phyloP scores from a whole-genome alignment of 1,284 basidiomycete genomes.

The Xerocomus amazonicus region DNA sequence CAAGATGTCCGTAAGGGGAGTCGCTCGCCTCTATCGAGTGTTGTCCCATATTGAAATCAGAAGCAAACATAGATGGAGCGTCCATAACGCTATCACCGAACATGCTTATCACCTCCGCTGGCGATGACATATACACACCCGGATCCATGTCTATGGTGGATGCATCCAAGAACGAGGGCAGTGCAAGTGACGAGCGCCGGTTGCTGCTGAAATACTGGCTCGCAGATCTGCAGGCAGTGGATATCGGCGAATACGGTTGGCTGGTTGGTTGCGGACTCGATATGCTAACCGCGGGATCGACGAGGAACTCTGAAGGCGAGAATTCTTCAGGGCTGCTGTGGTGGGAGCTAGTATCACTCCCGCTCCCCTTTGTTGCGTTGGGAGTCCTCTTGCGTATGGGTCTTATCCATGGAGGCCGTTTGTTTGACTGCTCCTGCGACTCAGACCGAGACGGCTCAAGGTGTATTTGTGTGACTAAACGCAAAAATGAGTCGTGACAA shows the following conservation, averaged over 20 bases:
- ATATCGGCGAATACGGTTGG: conserved; percentile 20
- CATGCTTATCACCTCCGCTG: conserved; percentile 31
- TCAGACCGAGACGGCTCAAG: conserved; percentile 61
- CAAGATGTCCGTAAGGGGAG: conserved; percentile 27
- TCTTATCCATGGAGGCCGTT: conserved; percentile 80
- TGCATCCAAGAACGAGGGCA: conserved; percentile 24
- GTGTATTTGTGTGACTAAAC: conserved; percentile 80
- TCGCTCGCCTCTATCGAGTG: conserved; percentile 28
- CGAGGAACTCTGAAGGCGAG: conserved; percentile 60
- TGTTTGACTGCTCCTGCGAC: conserved; percentile 45
- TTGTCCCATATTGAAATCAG: conserved; percentile 32
- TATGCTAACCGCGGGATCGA: conserved; percentile 32
- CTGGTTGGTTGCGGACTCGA: conserved; percentile 22
- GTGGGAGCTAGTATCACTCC: conserved; percentile 48
- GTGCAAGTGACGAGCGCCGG: conserved; percentile 23
- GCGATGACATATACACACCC: conserved; percentile 30
- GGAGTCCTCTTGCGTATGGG: conserved; percentile 77
- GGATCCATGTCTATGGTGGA: conserved; percentile 34
- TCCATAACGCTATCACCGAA: conserved; percentile 29
- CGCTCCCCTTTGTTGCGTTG: conserved; percentile 34
- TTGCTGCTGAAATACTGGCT: conserved; percentile 20
- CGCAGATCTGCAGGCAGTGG: conserved; percentile 15
- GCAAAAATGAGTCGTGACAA: conserved; percentile 14
- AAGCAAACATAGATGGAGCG: conserved; percentile 27
- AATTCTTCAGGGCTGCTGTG: conserved; percentile 64